Evolutionary conservation across 371 early-diverging fungal genomes (phyloP).

Genomic region (Paraphysoderma sedebokerense): DNA sequence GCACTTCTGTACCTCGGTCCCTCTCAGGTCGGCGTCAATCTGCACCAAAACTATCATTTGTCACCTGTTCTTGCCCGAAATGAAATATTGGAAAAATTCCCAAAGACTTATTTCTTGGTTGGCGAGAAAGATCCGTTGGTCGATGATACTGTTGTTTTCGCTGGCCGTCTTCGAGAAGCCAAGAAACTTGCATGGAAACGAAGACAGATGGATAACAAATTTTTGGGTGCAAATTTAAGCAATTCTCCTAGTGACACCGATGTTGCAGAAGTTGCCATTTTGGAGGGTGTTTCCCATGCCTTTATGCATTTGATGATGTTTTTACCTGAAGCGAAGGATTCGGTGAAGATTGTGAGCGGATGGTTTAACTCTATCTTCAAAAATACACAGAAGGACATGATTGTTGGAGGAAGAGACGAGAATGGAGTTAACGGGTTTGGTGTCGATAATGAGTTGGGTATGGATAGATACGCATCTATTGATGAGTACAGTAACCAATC

Average conservation of each 20-base stretch:
- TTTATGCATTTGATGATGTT: constrained; percentile 37
- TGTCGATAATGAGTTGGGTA: too few relatives aligned
- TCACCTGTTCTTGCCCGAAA: constrained; percentile 81
- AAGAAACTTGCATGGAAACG: constrained; percentile 15
- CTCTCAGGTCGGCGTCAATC: constrained; percentile 49
- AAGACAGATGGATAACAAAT: constrained; percentile 18
- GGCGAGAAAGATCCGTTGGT: constrained; percentile 94
- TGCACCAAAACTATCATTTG: constrained; percentile 61
- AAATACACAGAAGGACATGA: background rate
- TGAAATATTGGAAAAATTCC: constrained; percentile 70
- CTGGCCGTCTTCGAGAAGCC: constrained; percentile 68
- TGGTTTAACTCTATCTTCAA: constrained; percentile 38
- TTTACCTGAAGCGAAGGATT: constrained; percentile 64
- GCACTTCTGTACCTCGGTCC: constrained; percentile 80
- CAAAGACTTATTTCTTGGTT: constrained; percentile 71
- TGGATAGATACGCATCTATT: too few relatives aligned
- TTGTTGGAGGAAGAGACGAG: too few relatives aligned
- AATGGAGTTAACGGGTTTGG: too few relatives aligned
- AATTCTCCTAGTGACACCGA: background rate
- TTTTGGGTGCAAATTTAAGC: constrained; percentile 8
- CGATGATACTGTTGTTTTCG: constrained; percentile 87
- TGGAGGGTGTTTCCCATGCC: constrained; percentile 59
- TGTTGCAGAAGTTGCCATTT: constrained; percentile 31
- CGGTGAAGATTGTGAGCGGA: constrained; percentile 39
- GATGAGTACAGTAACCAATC: too few relatives aligned